Evolutionary conservation across 2,329 filamentous ascomycete species (phyloP).

Genomic region (Curvularia sp.): DNA sequence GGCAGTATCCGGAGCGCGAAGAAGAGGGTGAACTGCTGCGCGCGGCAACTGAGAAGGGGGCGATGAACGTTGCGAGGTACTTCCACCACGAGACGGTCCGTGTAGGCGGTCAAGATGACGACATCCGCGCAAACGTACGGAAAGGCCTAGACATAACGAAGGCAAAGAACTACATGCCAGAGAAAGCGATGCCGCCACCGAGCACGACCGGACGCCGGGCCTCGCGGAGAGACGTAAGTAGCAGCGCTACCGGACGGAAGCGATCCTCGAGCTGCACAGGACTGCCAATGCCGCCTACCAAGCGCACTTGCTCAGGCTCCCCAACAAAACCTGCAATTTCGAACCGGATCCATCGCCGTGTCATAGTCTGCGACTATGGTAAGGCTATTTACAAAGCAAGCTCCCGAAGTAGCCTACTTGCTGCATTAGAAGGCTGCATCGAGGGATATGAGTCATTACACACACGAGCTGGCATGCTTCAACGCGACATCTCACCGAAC

Average conservation of each 20-base stretch:
- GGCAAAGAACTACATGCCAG: slow-evolving; percentile 1
- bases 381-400: slow-evolving; percentile 21
- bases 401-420: slow-evolving; percentile 47
- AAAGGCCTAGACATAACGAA: slow-evolving; percentile 7
- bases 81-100: slow-evolving; percentile 55
- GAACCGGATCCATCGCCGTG: slow-evolving; percentile 53
- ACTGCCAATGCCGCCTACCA: slow-evolving; percentile 31
- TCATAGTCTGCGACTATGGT: slow-evolving; percentile 38
- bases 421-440: slow-evolving; percentile 50
- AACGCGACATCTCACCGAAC: slow-evolving; percentile 56
- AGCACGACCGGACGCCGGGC: slow-evolving; percentile 14
- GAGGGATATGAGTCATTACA: slow-evolving; percentile 46
- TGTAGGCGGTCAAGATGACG: slow-evolving; percentile 1
- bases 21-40: slow-evolving; percentile 1
- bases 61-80: slow-evolving; percentile 53
- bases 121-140: slow-evolving; percentile 2
- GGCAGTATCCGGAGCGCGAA: too few species aligned
- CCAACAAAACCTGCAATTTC: slow-evolving; percentile 12
- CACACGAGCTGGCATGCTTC: slow-evolving; percentile 45
- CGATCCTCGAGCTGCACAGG: slow-evolving; percentile 30
- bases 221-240: slow-evolving; percentile 2
- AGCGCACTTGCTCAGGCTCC: slow-evolving; percentile 16
- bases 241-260: slow-evolving; percentile 15
- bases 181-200: slow-evolving; percentile 12
- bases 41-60: slow-evolving; percentile 48